Evolutionary conservation across 768 basidiomycete genomes (phyloP), one percentile per base, ranked within the genome.

Genomic region (Tulasnella calospora): DNA sequence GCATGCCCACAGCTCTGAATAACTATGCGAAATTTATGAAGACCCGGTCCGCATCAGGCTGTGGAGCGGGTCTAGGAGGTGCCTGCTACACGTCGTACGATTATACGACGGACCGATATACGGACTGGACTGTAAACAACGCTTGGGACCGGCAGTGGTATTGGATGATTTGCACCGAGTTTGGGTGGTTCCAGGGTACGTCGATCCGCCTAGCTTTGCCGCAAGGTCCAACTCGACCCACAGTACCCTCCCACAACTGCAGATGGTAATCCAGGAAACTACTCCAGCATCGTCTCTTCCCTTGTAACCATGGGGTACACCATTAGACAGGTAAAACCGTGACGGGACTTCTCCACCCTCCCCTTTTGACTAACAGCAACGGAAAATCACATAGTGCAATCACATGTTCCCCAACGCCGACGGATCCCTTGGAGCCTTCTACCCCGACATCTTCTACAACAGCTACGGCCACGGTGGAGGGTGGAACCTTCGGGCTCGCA

Each of bases 221-320:
- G 9, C 17, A 3, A 7, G 36, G 12, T 9, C 19, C 3, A n/a
- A 6, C 23, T 6, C 12, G 51, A 23, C 57, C 30, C 9, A 61
- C 27, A 5, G 5, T 7, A 30, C n/a, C 3, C 27, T 36, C 71
- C 33, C 71, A n/a, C 35, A 23, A 33, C 71, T 38, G 35, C n/a
- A 78, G 77, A 71, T 38, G 77, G 77, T 19, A 38, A 71, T 38
- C 67, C 77, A n/a, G 77, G 77, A 30, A 78, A 78, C 38, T 41
- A 36, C 10, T 23, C 77, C 15, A 78, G 69, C 51, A 78, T 78
- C 38, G 55, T 78, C 40, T 79, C 79, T 7, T 2, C 33, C 17
- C 2, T 71, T 5, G 35, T 79, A 15, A 78, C 75, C 17, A 13
- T 38, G 10, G 71, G 19, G n/a, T 79, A 73, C 44, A 47, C 61